Percentiles rank a stretch among this genome's conserved stretches.
phyloP scores from a whole-genome alignment of 192 early-diverging fungal genomes.

The Coemansia sp. region DNA sequence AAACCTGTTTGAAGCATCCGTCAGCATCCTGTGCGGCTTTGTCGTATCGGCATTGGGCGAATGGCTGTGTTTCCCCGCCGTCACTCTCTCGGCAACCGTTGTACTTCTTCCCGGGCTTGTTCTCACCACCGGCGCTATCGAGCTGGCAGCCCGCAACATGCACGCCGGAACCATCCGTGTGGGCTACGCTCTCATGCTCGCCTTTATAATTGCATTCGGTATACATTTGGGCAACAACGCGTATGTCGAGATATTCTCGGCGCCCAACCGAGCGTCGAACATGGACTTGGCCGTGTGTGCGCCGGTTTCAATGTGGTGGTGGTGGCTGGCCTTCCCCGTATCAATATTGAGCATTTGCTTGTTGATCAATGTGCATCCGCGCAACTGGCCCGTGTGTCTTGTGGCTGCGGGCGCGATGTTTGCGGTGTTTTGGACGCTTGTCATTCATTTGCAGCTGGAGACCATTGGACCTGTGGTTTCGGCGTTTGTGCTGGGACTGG shows the following conservation, averaged over 20 bases:
- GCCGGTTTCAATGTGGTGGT: conserved; percentile 46
- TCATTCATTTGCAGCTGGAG: conserved; percentile 53
- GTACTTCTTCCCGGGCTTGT: conserved; percentile 67
- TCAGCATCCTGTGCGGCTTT: conserved; percentile 59
- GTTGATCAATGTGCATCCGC: conserved; percentile 54
- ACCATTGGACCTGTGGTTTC: conserved; percentile 61
- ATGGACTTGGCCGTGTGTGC: conserved; percentile 22
- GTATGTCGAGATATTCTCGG: conserved; percentile 58
- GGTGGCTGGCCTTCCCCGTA: conserved; percentile 58
- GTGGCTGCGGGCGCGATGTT: conserved; percentile 65
- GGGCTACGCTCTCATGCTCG: conserved; percentile 73
- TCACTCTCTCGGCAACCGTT: conserved; percentile 60
- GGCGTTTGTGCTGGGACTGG: conserved; percentile 72
- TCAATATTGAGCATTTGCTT: conserved; percentile 54
- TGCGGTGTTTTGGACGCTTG: conserved; percentile 60
- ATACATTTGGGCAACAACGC: conserved; percentile 60
- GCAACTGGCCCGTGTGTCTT: conserved; percentile 69
- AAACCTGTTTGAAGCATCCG: conserved; percentile 66
- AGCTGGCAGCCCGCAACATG: conserved; percentile 79
- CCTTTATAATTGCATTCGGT: conserved; percentile 72
- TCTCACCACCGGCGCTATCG: conserved; percentile 78
- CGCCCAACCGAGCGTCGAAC: conserved; percentile 13
- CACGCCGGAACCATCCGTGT: conserved; percentile 80
- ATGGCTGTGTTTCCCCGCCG: conserved; percentile 60
- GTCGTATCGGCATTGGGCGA: conserved; percentile 53